Conservation (phyloP, 805 yeast species). For the Metschnikowia santaceciliae region DNA sequence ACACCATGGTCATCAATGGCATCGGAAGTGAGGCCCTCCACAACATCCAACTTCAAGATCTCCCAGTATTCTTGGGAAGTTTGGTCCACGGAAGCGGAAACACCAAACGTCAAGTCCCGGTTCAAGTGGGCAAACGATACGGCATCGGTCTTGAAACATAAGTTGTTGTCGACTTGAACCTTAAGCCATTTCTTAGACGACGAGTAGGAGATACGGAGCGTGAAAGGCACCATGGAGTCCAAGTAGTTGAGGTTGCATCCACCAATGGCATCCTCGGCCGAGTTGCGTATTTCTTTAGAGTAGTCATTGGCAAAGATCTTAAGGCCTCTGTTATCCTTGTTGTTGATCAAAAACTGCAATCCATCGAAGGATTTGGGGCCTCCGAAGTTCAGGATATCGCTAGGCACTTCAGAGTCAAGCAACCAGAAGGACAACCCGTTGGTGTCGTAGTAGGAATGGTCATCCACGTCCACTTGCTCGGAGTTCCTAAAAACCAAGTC, state of each 20-base stretch:
- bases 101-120: slow-evolving; percentile 46
- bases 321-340: slow-evolving; percentile 46
- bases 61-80: slow-evolving; percentile 57
- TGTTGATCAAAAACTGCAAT: slow-evolving; percentile 56
- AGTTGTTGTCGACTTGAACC: slow-evolving; percentile 67
- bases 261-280: slow-evolving; percentile 42
- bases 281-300: slow-evolving; percentile 27
- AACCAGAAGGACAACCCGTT: slow-evolving; percentile 63
- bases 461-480: slow-evolving; percentile 35
- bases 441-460: slow-evolving; percentile 22
- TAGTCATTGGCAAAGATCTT: slow-evolving; percentile 64
- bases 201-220: slow-evolving; percentile 61
- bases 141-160: slow-evolving; percentile 63
- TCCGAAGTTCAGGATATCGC: slow-evolving; percentile 42
- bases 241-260: slow-evolving; percentile 58
- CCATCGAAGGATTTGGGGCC: slow-evolving; percentile 59
- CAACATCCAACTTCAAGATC: slow-evolving; percentile 54
- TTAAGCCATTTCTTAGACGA: slow-evolving; percentile 44
- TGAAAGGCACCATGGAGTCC: slow-evolving; percentile 66
- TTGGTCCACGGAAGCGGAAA: slow-evolving; percentile 39
- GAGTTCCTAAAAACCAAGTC: slow-evolving; percentile 62
- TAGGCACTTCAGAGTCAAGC: slow-evolving; percentile 26
- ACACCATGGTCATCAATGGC: slow-evolving; percentile 56
- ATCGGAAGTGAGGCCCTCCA: slow-evolving; percentile 50
- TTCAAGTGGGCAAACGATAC: slow-evolving; percentile 40